Base-by-base conservation (phyloP, 352 stramenopile genomes). In the Phytophthora sojae region DNA sequence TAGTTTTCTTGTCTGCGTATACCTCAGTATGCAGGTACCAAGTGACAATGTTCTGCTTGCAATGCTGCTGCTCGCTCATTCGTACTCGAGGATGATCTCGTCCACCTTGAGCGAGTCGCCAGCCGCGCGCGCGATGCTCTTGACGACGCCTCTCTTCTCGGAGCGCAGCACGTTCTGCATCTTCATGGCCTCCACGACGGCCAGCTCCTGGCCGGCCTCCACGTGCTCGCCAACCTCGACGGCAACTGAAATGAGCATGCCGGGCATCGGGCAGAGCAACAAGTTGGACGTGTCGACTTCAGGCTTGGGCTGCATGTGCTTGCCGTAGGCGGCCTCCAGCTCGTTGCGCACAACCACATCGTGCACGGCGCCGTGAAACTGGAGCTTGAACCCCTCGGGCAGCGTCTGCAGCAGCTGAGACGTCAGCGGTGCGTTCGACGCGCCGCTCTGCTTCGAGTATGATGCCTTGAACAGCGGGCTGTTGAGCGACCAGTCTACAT, bases 161-260 rank as follows among this genome's bases (percentile, higher is more conserved):
- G 96, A 94, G 21, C 92, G 91, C 39, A 99, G 84, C 35, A 99
- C 90, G 76, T 99, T 99, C 82, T 99, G 96, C 97, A 99, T 99
- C 80, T 99, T 99, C 97, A 99, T 99, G 15, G 97, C 97, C 76
- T 99, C 97, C 21, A 99, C 92, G 26, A 99, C 89, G 51, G 93
- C 96, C 8, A 99, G 78, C 53, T 98, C 91, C 76, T 99, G 93
- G 35, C 95, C 96, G 14, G 92, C 75, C 77, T 99, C 91, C 8
- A 99, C 96, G n/a, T 90, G 52, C 62, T 99, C 82, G n/a, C 96
- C 96, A 35, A 92, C 85, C 57, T 91, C 61, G 1, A 98, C 92
- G 9, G 81, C 81, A 14, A 97, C 73, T 5, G 86, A 95, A 29
- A 97, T 77, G 14, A 99, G 78, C 66, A 95, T 96, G 11, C 97